Base-by-base conservation (phyloP, 2,329 filamentous ascomycete species). In the Alternaria ventricosa region DNA sequence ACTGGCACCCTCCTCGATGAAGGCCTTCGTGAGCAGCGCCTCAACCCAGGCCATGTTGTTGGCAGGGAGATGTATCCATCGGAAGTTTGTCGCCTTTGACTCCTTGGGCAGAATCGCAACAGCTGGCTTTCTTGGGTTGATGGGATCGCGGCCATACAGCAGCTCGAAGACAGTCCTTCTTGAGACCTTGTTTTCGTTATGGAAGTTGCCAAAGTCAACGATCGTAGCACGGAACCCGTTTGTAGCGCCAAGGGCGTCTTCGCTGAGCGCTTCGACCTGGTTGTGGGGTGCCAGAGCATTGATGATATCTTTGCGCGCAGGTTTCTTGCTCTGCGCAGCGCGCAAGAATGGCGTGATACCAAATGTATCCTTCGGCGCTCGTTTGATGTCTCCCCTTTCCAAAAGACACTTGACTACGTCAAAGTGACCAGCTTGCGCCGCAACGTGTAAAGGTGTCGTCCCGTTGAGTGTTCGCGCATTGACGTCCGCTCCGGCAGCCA, bases 11-110 rank as follows among this genome's bases (percentile, higher is more conserved):
- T 87, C 86, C 73, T 90, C 88, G 33, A 90, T 86, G 67, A 90
- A 90, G 8, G 84, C 84, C 67, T 90, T 90, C 1, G 87, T 87
- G n/a, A 90, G 78, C 2, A 90, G 79, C 0, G 87, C 84, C 75
- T 90, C 88, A 5, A 87, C 85, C 88, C 88, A 90, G 1, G 85
- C 84, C 70, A 88, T 84, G 72, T 87, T 84, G 59, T 84, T 84
- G 0, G 80, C 82, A 15, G 82, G 82, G 6, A 84, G 70, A 69
- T 84, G 82, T 33, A 84, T 82, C 82, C 82, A 84, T 20, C 82
- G 71, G 44, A 84, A 83, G 23, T 69, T 75, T 13, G 81, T 81
- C 10, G 78, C 73, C 60, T 81, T 82, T 15, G 77, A 75, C n/a
- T 82, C 78, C 10, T 71, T 78, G 9, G 81, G 80, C 9, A 82